phyloP scores from a whole-genome alignment of 257 asterid genomes.

The Coffea canephora region DNA sequence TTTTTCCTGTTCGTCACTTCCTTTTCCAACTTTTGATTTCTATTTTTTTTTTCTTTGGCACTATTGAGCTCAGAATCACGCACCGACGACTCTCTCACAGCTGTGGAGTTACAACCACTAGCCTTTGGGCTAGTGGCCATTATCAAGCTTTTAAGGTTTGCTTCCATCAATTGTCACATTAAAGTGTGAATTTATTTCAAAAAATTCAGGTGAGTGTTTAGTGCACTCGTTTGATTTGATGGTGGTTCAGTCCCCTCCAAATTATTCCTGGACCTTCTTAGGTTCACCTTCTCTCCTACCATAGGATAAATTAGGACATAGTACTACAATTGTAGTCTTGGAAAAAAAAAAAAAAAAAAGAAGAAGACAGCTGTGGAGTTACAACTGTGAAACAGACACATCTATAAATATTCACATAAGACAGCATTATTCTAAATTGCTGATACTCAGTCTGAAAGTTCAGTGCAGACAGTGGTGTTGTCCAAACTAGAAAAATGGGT shows the following conservation, averaged over 20 bases:
- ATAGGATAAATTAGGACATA: no score
- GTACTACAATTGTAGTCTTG: no score
- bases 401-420: slow-evolving; percentile 12
- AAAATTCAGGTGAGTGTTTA: no score
- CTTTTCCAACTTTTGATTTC: slow-evolving; percentile 12
- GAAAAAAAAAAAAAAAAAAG: no score
- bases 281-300: no score
- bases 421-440: slow-evolving; percentile 26
- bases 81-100: slow-evolving; percentile 16
- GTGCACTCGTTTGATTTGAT: no score
- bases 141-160: no score
- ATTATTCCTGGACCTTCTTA: no score
- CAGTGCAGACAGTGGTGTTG: slow-evolving; percentile 7
- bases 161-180: no score
- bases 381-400: slow-evolving; percentile 6
- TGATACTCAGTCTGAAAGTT: slow-evolving; percentile 17
- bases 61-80: slow-evolving; percentile 35
- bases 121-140: no score
- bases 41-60: neutral
- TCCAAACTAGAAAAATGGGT: slow-evolving; percentile 26
- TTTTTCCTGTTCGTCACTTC: slow-evolving; percentile 9
- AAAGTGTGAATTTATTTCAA: no score
- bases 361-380: slow-evolving; percentile 17
- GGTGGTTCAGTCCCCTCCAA: no score
- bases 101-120: slow-evolving; percentile 14